Evolutionary conservation across 2,329 filamentous ascomycete genomes (phyloP), one percentile per base, ranked within the genome.

Genomic region (Tolypocladium endophyticum): DNA sequence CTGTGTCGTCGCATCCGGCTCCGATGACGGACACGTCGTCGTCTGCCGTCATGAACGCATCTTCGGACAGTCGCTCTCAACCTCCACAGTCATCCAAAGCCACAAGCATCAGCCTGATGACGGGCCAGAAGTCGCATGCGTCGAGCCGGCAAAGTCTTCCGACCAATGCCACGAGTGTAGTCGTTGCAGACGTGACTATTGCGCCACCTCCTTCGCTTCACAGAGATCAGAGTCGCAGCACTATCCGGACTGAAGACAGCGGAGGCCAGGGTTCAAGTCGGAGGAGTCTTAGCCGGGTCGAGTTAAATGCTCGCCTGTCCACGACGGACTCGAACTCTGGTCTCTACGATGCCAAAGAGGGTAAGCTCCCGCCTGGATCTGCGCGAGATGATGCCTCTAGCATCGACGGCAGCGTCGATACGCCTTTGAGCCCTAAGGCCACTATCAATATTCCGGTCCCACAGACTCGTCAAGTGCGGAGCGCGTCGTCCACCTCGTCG

Each of bases 151-250:
- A 76, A 60, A 75, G 69, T 30, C 67, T 79, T 3, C 71, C 77
- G 1, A 77, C 73, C 59, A 76, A 77, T 55, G 71, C 73, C 4
- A 78, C 76, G 55, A 73, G 75, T 23, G 69, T 74, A n/a, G 73
- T 74, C 2, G 68, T 74, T 7, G 72, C 73, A 4, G 74, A 77
- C 25, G 73, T 74, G 33, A 79, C 72, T 62, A 78, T 83, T 36
- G 74, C 66, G 74, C 78, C 79, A 1, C 78, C 83, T 4, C 72
- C 81, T 16, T 79, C 79, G 56, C 76, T 81, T 59, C 79, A 81
- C 60, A 74, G 71, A 61, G 81, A 85, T 58, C 69, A 70, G 28
- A 71, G 72, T 55, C 77, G 80, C 55, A 77, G 71, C 38, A 70
- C 76, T 1, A 65, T 71, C 28, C 75, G 73, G 39, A 69, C 71